Percentiles rank a stretch among this genome's conserved stretches.
Conservation (phyloP, 805 yeast species). For the Yarrowia divulgata region DNA sequence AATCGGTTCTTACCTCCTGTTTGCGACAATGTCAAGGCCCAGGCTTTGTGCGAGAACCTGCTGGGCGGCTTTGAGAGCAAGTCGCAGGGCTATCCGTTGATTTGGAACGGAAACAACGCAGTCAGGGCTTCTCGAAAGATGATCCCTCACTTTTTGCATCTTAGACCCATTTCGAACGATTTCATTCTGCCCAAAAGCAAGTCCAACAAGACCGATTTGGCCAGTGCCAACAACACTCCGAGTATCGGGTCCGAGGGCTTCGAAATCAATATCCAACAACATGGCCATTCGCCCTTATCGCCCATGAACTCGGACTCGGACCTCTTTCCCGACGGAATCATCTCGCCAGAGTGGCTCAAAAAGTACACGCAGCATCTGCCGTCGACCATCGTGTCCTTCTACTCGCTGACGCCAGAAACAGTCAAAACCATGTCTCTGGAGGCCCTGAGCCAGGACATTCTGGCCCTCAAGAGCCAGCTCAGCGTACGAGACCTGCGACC, state of each 20-base stretch:
- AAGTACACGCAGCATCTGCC: slow-evolving; percentile 61
- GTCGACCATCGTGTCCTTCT: slow-evolving; percentile 56
- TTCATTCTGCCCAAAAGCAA: slow-evolving; percentile 26
- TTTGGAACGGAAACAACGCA: slow-evolving; percentile 34
- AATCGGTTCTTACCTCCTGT: slow-evolving; percentile 36
- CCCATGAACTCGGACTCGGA: slow-evolving; percentile 25
- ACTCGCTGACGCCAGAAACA: slow-evolving; percentile 42
- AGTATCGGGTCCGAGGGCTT: slow-evolving; percentile 24
- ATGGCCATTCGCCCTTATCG: slow-evolving; percentile 26
- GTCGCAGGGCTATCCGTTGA: slow-evolving; percentile 31
- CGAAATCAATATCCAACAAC: slow-evolving; percentile 29
- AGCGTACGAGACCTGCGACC: slow-evolving; percentile 41
- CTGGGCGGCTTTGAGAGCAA: slow-evolving; percentile 32
- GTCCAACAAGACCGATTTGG: slow-evolving; percentile 8
- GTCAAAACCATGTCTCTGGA: slow-evolving; percentile 46
- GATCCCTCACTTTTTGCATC: slow-evolving; percentile 23
- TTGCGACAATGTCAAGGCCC: slow-evolving; percentile 17
- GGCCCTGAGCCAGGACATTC: slow-evolving; percentile 43
- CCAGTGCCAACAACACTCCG: slow-evolving; percentile 11
- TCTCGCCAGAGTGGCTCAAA: slow-evolving; percentile 57
- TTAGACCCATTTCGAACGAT: slow-evolving; percentile 21
- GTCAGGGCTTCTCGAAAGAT: slow-evolving; percentile 17
- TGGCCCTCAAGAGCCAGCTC: slow-evolving; percentile 41
- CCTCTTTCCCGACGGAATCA: slow-evolving; percentile 27
- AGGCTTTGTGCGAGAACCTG: slow-evolving; percentile 23